phyloP scores from a whole-genome alignment of 2,329 filamentous ascomycete genomes.

The Chlorencoelia australis region DNA sequence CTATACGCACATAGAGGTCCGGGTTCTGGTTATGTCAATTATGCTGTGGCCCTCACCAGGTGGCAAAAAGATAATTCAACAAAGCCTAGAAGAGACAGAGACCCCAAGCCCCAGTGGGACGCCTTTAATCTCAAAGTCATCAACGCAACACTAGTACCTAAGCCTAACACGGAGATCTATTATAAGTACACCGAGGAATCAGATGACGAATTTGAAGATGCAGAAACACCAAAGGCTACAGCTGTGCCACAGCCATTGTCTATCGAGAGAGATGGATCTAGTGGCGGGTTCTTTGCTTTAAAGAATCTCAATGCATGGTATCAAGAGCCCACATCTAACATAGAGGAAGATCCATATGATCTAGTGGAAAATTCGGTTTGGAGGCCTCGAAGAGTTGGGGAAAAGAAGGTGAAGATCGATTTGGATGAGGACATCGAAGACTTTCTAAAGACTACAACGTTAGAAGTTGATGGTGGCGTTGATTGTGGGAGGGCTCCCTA shows the following conservation, averaged over 20 bases:
- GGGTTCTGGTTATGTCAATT: too few species aligned
- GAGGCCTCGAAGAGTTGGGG: constrained; percentile 18
- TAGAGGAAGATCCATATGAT: constrained; percentile 9
- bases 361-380: constrained; percentile 21
- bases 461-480: constrained; percentile 20
- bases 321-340: constrained; percentile 5
- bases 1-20: too few species aligned
- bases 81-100: too few species aligned
- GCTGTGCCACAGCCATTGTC: not conserved
- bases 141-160: too few species aligned
- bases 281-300: constrained; percentile 17
- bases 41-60: too few species aligned
- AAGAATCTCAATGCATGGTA: constrained; percentile 12
- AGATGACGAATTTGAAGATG: too few species aligned
- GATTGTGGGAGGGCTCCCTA: constrained; percentile 24
- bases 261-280: constrained; percentile 7
- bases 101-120: too few species aligned
- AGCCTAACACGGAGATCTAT: too few species aligned
- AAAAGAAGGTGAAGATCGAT: constrained; percentile 13
- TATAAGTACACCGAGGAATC: too few species aligned
- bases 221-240: not conserved
- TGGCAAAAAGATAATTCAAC: too few species aligned
- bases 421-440: constrained; percentile 15
- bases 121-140: too few species aligned
- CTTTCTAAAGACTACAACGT: constrained; percentile 4